Evolutionary conservation across 441 rosid genomes (phyloP).

Genomic region (Pelargonium australe): DNA sequence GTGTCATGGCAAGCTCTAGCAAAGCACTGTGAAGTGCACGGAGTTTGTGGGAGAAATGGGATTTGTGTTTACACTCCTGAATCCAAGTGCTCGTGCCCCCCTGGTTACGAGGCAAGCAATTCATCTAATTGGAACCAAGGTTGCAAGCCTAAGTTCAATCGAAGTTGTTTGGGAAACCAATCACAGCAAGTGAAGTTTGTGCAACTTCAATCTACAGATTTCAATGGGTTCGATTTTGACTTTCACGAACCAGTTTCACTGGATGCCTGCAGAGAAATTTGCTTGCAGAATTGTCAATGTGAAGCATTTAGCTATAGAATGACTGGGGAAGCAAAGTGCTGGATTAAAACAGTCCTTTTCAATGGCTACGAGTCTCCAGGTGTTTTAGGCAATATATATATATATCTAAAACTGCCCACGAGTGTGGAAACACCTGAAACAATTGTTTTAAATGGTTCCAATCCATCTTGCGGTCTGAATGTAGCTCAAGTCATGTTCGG

Average conservation of each 20-base stretch:
- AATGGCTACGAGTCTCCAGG: constrained; percentile 27
- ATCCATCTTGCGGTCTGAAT: constrained; percentile 7
- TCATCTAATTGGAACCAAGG: constrained; percentile 33
- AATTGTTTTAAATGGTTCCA: background rate
- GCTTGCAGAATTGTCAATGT: constrained; percentile 34
- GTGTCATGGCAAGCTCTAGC: too few relatives aligned
- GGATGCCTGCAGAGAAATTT: constrained; percentile 27
- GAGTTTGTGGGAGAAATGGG: constrained; percentile 22
- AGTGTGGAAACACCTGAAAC: constrained; percentile 9
- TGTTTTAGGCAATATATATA: constrained; percentile 23
- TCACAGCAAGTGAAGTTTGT: constrained; percentile 22
- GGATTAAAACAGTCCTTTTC: constrained; percentile 25
- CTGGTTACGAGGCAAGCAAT: constrained; percentile 29
- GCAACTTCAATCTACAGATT: constrained; percentile 29
- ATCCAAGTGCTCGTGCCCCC: constrained; percentile 45
- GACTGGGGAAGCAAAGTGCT: constrained; percentile 23
- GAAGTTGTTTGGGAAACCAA: background rate
- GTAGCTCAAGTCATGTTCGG: background rate
- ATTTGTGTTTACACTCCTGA: constrained; percentile 19
- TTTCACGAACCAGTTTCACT: constrained; percentile 8
- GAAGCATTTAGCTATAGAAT: constrained; percentile 33
- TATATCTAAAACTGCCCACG: constrained; percentile 33
- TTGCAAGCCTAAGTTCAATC: constrained; percentile 33
- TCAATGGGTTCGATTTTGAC: constrained; percentile 30
- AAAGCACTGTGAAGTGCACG: constrained; percentile 24